Conservation (phyloP, 441 rosid species). For the Gossypium davidsonii region DNA sequence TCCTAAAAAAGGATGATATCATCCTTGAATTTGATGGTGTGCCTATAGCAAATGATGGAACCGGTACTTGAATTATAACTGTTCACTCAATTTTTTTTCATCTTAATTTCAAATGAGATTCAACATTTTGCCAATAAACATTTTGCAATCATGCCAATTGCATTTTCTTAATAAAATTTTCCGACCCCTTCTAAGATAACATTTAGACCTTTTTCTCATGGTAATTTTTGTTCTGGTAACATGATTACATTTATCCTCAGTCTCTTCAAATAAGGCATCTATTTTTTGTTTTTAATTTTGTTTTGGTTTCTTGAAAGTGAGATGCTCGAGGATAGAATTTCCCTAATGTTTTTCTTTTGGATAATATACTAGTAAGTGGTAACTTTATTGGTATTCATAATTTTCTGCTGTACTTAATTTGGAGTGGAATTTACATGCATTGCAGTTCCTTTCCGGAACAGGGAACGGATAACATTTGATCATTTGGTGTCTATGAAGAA, state of each 20-base stretch:
- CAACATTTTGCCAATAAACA: not conserved
- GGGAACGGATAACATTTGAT: slow-evolving; percentile 82
- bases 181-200: not conserved
- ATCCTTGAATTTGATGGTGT: slow-evolving; percentile 72
- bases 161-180: not conserved
- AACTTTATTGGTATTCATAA: not conserved
- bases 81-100: not conserved
- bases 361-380: not conserved
- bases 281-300: not conserved
- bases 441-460: slow-evolving; percentile 78
- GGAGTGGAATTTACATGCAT: slow-evolving; percentile 6
- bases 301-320: not conserved
- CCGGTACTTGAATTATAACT: slow-evolving; percentile 39
- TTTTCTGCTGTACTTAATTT: slow-evolving; percentile 17
- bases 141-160: not conserved
- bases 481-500: slow-evolving; percentile 89
- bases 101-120: not conserved
- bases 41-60: slow-evolving; percentile 82
- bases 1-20: slow-evolving; percentile 68
- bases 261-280: not conserved
- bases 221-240: not conserved
- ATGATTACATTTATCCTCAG: not conserved
- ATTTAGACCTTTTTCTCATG: not conserved
- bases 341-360: not conserved
- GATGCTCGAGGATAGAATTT: not conserved